These are phyloP conservation scores for Nannochloris sp. DNA, from an alignment of 139 green algal genomes.

Conservation along the genomic window DNA sequence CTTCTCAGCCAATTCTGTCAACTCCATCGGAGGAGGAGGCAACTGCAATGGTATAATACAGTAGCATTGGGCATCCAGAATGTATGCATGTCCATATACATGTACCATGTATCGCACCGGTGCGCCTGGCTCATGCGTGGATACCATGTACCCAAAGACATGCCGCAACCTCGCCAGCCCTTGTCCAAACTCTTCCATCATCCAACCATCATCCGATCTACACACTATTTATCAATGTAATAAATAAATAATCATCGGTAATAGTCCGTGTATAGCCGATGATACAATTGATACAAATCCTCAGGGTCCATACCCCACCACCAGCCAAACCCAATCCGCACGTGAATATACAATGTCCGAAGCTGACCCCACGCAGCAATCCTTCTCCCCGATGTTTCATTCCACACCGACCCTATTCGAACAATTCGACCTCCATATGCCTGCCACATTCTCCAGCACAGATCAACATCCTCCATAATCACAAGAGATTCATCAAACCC, in stretches of 20 bases:
- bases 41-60: conserved; percentile 6
- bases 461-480: conserved; percentile 78
- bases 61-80: background rate
- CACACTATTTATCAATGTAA: background rate
- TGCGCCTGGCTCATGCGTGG: background rate
- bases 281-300: conserved; percentile 45
- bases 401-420: conserved; percentile 27
- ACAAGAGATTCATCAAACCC: conserved; percentile 44
- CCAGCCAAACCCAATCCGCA: conserved; percentile 41
- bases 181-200: background rate
- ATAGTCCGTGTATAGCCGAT: conserved; percentile 46
- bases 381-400: conserved; percentile 48
- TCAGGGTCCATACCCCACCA: conserved; percentile 26
- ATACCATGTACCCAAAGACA: conserved; percentile 14
- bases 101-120: conserved; percentile 1
- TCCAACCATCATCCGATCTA: background rate
- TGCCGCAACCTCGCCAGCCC: conserved; percentile 12
- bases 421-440: conserved; percentile 7
- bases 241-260: conserved; percentile 23
- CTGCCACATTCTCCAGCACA: conserved; percentile 55
- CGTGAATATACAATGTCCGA: conserved; percentile 42
- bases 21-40: conserved; percentile 21
- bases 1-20: conserved; percentile 26
- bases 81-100: too few species aligned
- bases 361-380: conserved; percentile 44